Evolutionary conservation across 495 filamentous ascomycete species (phyloP).

Genomic region (Penicillium bovifimosum): DNA sequence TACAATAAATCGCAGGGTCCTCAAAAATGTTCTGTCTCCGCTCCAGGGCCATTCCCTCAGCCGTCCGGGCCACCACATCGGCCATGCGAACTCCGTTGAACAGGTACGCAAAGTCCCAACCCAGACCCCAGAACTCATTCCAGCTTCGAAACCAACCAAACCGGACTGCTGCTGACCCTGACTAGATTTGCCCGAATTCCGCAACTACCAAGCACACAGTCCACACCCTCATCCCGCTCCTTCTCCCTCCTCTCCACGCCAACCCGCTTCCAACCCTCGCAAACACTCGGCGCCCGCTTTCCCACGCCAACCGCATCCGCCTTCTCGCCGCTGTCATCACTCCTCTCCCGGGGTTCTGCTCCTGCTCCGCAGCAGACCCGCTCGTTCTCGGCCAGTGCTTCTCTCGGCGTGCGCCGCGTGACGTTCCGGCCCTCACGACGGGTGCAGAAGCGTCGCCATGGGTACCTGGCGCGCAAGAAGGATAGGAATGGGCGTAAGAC

Average conservation of each 20-base stretch:
- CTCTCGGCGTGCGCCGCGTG: slow-evolving; percentile 49
- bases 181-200: slow-evolving; percentile 19
- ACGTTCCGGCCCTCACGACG: slow-evolving; percentile 63
- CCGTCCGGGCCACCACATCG: slow-evolving; percentile 16
- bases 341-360: slow-evolving; percentile 16
- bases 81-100: slow-evolving; percentile 17
- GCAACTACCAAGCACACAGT: slow-evolving; percentile 9
- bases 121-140: not conserved
- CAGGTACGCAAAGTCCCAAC: slow-evolving; percentile 17
- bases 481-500: slow-evolving; percentile 52
- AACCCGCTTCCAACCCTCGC: slow-evolving; percentile 21
- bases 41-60: slow-evolving; percentile 29
- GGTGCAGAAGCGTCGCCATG: slow-evolving; percentile 66
- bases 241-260: slow-evolving; percentile 30
- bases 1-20: not conserved
- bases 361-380: slow-evolving; percentile 26
- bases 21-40: slow-evolving; percentile 31
- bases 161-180: slow-evolving; percentile 2
- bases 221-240: slow-evolving; percentile 17
- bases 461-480: slow-evolving; percentile 57
- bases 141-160: not conserved
- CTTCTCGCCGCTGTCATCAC: slow-evolving; percentile 24
- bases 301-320: slow-evolving; percentile 10
- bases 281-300: slow-evolving; percentile 20
- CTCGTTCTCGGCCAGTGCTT: slow-evolving; percentile 38